Percentiles rank a stretch among this genome's conserved stretches.
Evolutionary conservation across 306 rosid species (phyloP).

Genomic region (Luffa aegyptiaca): DNA sequence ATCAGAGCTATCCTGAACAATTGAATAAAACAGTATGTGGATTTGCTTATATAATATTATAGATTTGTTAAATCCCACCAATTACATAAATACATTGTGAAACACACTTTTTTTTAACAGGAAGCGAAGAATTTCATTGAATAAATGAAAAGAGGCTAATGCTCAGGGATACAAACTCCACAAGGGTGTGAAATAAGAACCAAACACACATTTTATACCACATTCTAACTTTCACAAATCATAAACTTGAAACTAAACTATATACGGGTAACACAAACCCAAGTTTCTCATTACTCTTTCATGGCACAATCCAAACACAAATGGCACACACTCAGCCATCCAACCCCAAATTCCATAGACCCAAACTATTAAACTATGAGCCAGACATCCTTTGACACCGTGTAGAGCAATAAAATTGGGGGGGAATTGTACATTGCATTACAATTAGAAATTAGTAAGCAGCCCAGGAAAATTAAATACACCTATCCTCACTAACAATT

Average conservation of each 20-base stretch:
- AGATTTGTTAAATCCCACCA: neutral
- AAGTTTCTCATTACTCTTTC: neutral
- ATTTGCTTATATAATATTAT: neutral
- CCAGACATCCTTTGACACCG: neutral
- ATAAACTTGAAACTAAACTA: neutral
- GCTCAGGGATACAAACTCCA: too few relatives aligned
- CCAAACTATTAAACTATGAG: neutral
- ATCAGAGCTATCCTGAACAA: neutral
- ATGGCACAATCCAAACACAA: neutral
- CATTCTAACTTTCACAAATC: neutral
- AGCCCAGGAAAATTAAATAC: neutral
- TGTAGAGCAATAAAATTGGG: neutral
- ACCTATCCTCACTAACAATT: neutral
- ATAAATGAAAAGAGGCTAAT: too few relatives aligned
- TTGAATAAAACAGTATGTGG: neutral
- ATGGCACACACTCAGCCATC: neutral
- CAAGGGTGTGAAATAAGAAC: too few relatives aligned
- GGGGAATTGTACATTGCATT: neutral
- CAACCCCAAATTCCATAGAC: neutral
- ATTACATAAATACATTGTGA: neutral
- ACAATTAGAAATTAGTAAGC: neutral
- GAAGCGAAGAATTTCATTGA: too few relatives aligned
- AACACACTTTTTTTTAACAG: neutral
- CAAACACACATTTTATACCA: neutral
- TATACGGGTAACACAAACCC: neutral